Evolutionary conservation across 371 early-diverging fungal genomes (phyloP), one percentile per base, ranked within the genome.

Genomic region (Mortierella sp.): DNA sequence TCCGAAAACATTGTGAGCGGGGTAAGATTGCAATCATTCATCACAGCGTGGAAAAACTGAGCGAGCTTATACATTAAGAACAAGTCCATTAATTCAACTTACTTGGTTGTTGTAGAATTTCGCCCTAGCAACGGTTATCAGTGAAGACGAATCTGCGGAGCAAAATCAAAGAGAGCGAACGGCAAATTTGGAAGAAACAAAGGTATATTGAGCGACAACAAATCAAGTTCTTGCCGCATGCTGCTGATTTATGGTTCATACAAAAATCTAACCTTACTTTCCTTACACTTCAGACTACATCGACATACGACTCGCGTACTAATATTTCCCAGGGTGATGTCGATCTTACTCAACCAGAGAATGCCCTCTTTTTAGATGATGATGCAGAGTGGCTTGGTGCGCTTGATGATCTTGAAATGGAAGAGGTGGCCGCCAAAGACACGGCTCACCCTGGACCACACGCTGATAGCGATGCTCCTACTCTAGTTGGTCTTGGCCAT

Each of bases 401-500:
- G 8, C 39, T 78, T n/a, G 73, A 73, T 22, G 78, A 78, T 16
- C n/a, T 73, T 10, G 78, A 78, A 16, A 73, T 70, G 64, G 78
- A 78, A 51, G 78, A 70, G 24, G 55, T 43, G 0, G 35, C 51
- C 30, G 51, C 59, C 37, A 59, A 8, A 10, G n/a, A 3, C 32
- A n/a, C 37, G 14, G 32, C 14, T 59, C 39, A 1, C 10, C 10
- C 60, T 35, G 20, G 14, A 28, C n/a, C 22, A 2, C 26, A 26
- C 0, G 54, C 54, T 26, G 26, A 54, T 9, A 26, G 54, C 14
- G 54, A 54, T 8, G 54, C 54, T 6, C 54, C 54, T 22, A 54
- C 54, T 6, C 28, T 54, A 26, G 28, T 54, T 28, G 26, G 54
- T 12, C 54, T 3, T 2, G 22, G 14, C 22, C 26, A 26, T 18